phyloP scores from a whole-genome alignment of 306 rosid species.

The Styphnolobium japonicum region DNA sequence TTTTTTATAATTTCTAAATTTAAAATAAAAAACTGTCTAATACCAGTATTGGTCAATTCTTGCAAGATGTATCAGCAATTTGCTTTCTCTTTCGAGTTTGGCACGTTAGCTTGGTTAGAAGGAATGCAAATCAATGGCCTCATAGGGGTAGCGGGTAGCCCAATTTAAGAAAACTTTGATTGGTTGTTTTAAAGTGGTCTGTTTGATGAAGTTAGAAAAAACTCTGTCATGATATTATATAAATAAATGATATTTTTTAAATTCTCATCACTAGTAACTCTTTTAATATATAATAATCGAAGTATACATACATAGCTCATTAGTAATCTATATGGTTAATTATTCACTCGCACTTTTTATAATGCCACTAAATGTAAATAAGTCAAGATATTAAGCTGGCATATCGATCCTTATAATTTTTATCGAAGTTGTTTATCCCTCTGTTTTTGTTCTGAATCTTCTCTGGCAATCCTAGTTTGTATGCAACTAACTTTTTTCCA shows the following conservation, averaged over 20 bases:
- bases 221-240: background rate
- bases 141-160: background rate
- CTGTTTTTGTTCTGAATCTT: no score
- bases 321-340: background rate
- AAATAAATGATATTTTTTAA: background rate
- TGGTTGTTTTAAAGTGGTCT: background rate
- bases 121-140: background rate
- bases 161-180: background rate
- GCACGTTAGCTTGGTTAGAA: background rate
- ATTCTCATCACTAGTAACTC: background rate
- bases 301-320: background rate
- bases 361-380: background rate
- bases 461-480: background rate
- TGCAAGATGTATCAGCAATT: background rate
- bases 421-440: background rate
- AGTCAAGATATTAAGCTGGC: no score
- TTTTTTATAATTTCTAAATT: no score
- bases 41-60: no score
- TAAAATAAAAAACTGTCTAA: no score
- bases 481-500: background rate
- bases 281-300: background rate
- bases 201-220: background rate
- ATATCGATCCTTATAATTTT: no score
- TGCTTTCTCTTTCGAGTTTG: background rate
- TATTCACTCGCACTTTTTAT: background rate